Conservation (phyloP, 2,329 filamentous ascomycete species). For the Apiospora pterosperma region DNA sequence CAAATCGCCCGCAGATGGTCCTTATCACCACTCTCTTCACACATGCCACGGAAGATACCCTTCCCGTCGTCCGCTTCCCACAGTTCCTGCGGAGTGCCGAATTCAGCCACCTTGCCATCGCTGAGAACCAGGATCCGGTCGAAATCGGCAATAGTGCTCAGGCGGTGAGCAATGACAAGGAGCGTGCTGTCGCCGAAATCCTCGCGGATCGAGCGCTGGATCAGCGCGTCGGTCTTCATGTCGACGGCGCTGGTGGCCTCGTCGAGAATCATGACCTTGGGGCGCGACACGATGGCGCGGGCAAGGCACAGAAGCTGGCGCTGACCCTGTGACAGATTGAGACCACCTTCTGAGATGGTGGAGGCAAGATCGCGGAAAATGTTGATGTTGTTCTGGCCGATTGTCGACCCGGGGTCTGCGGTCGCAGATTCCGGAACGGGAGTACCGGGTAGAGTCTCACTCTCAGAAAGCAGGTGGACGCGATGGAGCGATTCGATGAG, state of each 20-base stretch:
- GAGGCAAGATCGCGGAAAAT: slow-evolving; percentile 61
- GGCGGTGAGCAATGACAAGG: slow-evolving; percentile 71
- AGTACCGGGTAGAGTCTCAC: slow-evolving; percentile 31
- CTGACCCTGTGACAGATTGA: slow-evolving; percentile 74
- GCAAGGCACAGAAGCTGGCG: slow-evolving; percentile 73
- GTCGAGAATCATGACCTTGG: slow-evolving; percentile 76
- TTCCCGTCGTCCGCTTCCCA: slow-evolving; percentile 39
- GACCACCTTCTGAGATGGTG: slow-evolving; percentile 66
- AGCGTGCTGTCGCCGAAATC: slow-evolving; percentile 68
- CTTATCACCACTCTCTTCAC: slow-evolving; percentile 57
- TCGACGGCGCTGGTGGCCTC: slow-evolving; percentile 78
- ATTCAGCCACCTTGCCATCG: slow-evolving; percentile 66
- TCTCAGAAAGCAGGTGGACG: slow-evolving; percentile 60
- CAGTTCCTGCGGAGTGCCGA: slow-evolving; percentile 60
- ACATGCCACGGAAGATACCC: slow-evolving; percentile 59
- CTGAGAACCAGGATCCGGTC: slow-evolving; percentile 70
- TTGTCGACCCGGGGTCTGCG: slow-evolving; percentile 22
- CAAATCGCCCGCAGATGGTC: slow-evolving; percentile 49
- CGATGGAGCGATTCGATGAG: slow-evolving; percentile 67
- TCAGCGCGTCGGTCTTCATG: slow-evolving; percentile 71
- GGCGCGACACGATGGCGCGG: slow-evolving; percentile 66
- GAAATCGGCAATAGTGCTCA: slow-evolving; percentile 76
- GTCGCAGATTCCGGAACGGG: slow-evolving; percentile 29
- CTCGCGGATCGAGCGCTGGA: slow-evolving; percentile 69
- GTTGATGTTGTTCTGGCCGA: slow-evolving; percentile 52